Base-by-base conservation (phyloP, 495 filamentous ascomycete genomes). In the Aspergillus affinis region DNA sequence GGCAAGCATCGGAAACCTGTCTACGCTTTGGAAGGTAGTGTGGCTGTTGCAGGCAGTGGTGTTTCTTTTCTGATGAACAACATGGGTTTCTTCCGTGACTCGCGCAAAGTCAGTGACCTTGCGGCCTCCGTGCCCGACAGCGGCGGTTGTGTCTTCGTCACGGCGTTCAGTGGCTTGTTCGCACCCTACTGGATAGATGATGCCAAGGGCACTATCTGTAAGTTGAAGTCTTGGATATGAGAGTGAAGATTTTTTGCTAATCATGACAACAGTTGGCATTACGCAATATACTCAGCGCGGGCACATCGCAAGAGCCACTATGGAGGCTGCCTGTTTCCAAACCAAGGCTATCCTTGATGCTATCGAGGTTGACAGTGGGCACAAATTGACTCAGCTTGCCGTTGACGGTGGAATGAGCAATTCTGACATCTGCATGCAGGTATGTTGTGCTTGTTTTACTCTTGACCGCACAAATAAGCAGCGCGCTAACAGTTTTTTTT, bases 121-220 rank as follows among this genome's bases (percentile, higher is more conserved):
- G 93, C 93, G 9, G 84, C 82, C 53, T 88, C 83, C 2, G 93
- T 97, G 0, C 70, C 87, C n/a, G 91, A 98, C 64, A 97, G 86
- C 59, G 93, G 93, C 61, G 93, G 93, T 23, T 91, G 93, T 44
- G 84, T 95, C 6, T 98, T 98, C 68, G 93, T 98, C 51, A 97
- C 93, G 30, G 93, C 93, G 1, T 98, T 98, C 72, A 94, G 90
- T 78, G 93, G 93, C 61, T 81, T 98, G 1, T 97, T 97, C 72
- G 93, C 93, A 18, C 93, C 93, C n/a, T 97, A 97, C 72, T 98
- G 93, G 93, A 96, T 97, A 61, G 93, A 97, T 71, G 91, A 96
- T 74, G 92, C 92, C 32, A 88, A 92, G 73, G 93, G 93, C 54
- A 97, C 93, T 2, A 85, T 94, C 20, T 93, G 87, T 90, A 78